Conservation (phyloP, 345 rosid genomes). For the Gynandropsis gynandra region DNA sequence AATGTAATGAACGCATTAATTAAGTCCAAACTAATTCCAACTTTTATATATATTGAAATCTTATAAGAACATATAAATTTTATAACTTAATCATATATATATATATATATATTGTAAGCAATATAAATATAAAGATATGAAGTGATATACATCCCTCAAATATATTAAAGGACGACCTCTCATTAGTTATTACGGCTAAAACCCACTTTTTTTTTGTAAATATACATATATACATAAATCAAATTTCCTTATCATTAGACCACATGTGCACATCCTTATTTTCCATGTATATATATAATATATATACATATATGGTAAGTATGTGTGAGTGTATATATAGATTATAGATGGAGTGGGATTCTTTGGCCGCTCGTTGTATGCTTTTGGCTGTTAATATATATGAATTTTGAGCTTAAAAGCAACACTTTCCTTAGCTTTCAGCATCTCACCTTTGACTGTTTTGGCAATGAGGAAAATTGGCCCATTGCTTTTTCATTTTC, state of each 20-base stretch:
- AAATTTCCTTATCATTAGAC: slow-evolving; percentile 23
- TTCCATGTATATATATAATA: slow-evolving; percentile 8
- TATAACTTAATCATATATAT: too few relatives aligned
- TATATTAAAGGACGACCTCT: too few relatives aligned
- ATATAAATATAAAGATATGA: too few relatives aligned
- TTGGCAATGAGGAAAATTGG: slow-evolving; percentile 21
- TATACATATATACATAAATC: too few relatives aligned
- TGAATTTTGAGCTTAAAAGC: slow-evolving; percentile 19
- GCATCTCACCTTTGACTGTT: slow-evolving; percentile 39
- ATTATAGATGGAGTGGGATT: slow-evolving; percentile 22
- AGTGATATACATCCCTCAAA: too few relatives aligned
- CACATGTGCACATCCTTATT: slow-evolving; percentile 21
- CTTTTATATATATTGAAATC: too few relatives aligned
- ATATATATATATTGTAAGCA: too few relatives aligned
- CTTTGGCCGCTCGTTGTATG: slow-evolving; percentile 25
- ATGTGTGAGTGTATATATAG: slow-evolving; percentile 14
- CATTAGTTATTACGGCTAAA: too few relatives aligned
- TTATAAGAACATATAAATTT: too few relatives aligned
- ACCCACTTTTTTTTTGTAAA: too few relatives aligned
- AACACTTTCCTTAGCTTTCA: slow-evolving; percentile 13
- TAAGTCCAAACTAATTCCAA: too few relatives aligned
- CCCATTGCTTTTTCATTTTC: slow-evolving; percentile 28
- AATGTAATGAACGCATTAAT: too few relatives aligned
- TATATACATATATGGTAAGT: neutral
- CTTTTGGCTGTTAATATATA: slow-evolving; percentile 15